Base-by-base conservation (phyloP, 2,329 filamentous ascomycete genomes). In the Aureobasidium vineae region DNA sequence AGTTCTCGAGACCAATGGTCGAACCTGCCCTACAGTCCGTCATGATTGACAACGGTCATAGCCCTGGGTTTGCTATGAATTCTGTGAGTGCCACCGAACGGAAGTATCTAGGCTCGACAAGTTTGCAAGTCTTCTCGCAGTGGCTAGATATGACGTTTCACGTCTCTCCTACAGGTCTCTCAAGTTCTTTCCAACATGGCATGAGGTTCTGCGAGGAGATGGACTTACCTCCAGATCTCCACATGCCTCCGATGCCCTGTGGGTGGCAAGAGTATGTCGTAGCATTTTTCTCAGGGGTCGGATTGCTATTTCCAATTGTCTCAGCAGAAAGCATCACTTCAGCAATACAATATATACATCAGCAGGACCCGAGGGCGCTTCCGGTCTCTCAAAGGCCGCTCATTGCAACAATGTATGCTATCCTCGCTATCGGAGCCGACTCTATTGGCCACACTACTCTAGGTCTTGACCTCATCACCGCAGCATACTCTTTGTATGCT, bases 101-200 rank as follows among this genome's bases (percentile, higher is more conserved):
- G 15, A 69, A 69, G 15, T 69, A 66, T 21, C 41, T 69, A 40
- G 66, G 66, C 10, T 57, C 68, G 36, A 69, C 57, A 52, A 68
- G 66, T 53, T 31, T 68, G 26, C 68, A 68, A 57, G 66, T 69
- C 1, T 66, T 68, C 49, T 61, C 67, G 6, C 68, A 69, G 31
- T 68, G 68, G 68, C 66, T 68, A n/a, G 66, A 68, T 23, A 52
- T 69, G 52, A 64, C 66, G 21, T 66, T 68, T 41, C 66, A 63
- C 19, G 19, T 47, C 4, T 31, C 31, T 52, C 40, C 33, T 10
- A 31, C 41, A 15, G 43, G 45, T 21, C 33, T 63, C 45, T 36
- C 60, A 40, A 40, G 45, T 21, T 47, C 33, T 40, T 63, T 68
- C 21, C 66, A 56, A 15, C 65, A 63, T 41, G 66, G 68, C 11